Evolutionary conservation across 2,329 filamentous ascomycete species (phyloP).

Genomic region (Fusarium acutatum): DNA sequence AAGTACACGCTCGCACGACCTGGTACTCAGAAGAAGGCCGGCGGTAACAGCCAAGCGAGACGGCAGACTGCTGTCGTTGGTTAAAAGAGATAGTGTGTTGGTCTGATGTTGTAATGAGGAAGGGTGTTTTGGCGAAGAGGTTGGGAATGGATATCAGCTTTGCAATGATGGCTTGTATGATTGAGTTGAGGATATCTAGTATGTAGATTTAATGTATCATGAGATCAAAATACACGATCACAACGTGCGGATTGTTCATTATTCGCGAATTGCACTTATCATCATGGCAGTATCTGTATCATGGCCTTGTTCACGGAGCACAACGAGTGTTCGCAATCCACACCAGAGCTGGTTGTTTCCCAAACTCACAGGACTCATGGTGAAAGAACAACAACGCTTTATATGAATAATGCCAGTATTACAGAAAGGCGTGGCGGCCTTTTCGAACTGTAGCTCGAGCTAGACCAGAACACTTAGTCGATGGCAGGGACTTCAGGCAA

Average conservation of each 20-base stretch:
- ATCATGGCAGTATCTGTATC: too few relatives aligned
- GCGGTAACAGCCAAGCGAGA: conserved; percentile 37
- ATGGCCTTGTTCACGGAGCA: background rate
- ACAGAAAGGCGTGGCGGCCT: background rate
- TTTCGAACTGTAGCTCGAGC: background rate
- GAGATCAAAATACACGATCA: background rate
- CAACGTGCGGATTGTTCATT: background rate
- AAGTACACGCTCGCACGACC: conserved; percentile 80
- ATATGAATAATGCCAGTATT: background rate
- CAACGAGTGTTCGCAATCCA: background rate
- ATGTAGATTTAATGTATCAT: conserved; percentile 34
- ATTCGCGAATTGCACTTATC: background rate
- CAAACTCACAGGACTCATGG: background rate
- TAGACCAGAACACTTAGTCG: background rate
- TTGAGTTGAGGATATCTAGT: conserved; percentile 3
- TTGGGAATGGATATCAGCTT: conserved; percentile 20
- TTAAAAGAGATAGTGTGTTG: conserved; percentile 7
- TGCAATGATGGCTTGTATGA: conserved; percentile 25
- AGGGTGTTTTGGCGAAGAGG: conserved; percentile 21
- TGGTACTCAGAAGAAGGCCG: conserved; percentile 44
- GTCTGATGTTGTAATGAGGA: background rate
- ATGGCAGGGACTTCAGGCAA: background rate
- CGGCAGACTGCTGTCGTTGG: conserved; percentile 44
- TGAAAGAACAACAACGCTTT: background rate
- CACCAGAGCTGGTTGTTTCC: background rate